These are phyloP conservation scores for Corymbia calophylla DNA, from an alignment of 441 rosid genomes.

Conservation along the genomic window DNA sequence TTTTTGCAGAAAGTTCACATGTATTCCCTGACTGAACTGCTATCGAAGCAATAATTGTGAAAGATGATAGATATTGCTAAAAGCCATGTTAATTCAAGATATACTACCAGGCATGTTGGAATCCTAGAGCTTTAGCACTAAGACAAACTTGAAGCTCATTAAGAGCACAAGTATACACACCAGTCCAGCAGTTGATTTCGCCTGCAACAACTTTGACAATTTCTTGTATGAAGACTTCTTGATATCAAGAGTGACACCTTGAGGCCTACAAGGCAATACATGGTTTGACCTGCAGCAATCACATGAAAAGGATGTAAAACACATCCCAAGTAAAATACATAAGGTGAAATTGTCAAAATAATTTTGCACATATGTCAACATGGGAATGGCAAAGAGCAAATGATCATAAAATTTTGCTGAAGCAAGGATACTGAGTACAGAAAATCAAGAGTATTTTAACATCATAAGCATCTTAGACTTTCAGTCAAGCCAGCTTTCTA, in stretches of 20 bases:
- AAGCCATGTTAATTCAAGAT: not conserved
- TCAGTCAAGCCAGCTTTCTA: not conserved
- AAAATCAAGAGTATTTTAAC: not conserved
- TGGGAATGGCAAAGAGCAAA: not conserved
- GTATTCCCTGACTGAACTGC: not conserved
- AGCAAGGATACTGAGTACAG: not conserved
- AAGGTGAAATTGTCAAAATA: not conserved
- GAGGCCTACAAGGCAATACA: constrained; percentile 82
- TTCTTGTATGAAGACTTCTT: constrained; percentile 93
- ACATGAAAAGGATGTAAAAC: not conserved
- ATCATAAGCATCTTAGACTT: not conserved
- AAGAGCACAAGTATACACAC: constrained; percentile 25
- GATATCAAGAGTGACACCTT: constrained; percentile 71
- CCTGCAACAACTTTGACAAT: constrained; percentile 90
- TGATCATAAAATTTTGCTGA: not conserved
- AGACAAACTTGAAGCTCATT: not conserved
- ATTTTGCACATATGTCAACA: not conserved
- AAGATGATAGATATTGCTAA: not conserved
- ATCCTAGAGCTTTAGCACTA: not conserved
- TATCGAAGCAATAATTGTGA: not conserved
- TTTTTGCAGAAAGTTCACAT: not conserved
- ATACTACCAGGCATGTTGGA: not conserved
- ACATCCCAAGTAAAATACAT: not conserved
- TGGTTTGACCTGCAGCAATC: constrained; percentile 69
- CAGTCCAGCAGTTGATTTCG: constrained; percentile 75